Percentiles rank a stretch among this genome's conserved stretches.
Evolutionary conservation across 2,329 filamentous ascomycete species (phyloP).

Genomic region (Paraphoma sp.): DNA sequence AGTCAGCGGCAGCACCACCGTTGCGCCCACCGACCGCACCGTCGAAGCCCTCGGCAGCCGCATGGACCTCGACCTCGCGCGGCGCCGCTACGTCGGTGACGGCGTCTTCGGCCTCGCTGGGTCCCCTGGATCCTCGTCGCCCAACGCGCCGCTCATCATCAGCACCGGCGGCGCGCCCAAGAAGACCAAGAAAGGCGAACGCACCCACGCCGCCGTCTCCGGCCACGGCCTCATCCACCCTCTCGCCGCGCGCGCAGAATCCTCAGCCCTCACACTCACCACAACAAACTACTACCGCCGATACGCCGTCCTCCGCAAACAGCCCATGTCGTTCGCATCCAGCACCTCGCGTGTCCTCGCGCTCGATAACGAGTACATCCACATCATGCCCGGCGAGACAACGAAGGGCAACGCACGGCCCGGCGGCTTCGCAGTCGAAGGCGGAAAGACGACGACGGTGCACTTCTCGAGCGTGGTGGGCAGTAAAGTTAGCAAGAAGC

Average conservation of each 20-base stretch:
- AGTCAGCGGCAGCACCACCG: slow-evolving; percentile 74
- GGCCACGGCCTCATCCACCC: slow-evolving; percentile 64
- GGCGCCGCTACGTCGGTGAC: slow-evolving; percentile 77
- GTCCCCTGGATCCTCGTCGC: slow-evolving; percentile 73
- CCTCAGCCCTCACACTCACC: slow-evolving; percentile 44
- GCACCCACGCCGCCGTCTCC: slow-evolving; percentile 54
- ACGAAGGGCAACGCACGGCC: slow-evolving; percentile 57
- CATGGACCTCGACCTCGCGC: slow-evolving; percentile 75
- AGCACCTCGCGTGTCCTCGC: slow-evolving; percentile 77
- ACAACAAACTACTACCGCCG: slow-evolving; percentile 65
- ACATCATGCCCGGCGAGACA: slow-evolving; percentile 72
- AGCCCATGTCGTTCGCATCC: slow-evolving; percentile 80
- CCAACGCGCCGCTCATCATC: slow-evolving; percentile 69
- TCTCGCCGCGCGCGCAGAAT: slow-evolving; percentile 66
- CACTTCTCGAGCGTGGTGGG: slow-evolving; percentile 84
- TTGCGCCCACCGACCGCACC: slow-evolving; percentile 77
- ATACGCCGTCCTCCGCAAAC: slow-evolving; percentile 81
- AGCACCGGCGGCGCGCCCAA: slow-evolving; percentile 57
- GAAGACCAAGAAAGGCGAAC: slow-evolving; percentile 63
- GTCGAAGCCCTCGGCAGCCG: slow-evolving; percentile 80
- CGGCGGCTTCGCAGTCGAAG: slow-evolving; percentile 21
- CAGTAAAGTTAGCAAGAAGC: slow-evolving; percentile 79
- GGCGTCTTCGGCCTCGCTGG: slow-evolving; percentile 72
- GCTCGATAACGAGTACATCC: slow-evolving; percentile 85
- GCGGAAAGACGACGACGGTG: slow-evolving; percentile 76